These are phyloP conservation scores for Penicillium sp. DNA, from an alignment of 2,329 filamentous ascomycete genomes.

Conservation along the genomic window DNA sequence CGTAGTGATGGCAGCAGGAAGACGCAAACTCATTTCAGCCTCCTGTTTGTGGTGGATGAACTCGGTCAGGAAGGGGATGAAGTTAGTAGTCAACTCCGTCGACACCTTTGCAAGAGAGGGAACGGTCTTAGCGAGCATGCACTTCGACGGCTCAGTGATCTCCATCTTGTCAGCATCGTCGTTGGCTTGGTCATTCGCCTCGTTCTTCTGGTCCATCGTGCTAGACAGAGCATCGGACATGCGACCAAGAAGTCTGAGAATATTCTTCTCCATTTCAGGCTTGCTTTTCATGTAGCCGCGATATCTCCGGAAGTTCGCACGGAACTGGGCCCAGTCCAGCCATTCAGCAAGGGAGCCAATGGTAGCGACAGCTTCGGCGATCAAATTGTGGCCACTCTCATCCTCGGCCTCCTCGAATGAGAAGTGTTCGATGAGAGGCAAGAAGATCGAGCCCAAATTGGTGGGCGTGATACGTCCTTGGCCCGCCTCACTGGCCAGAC, in stretches of 20 bases:
- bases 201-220: slow-evolving; percentile 42
- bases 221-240: slow-evolving; percentile 69
- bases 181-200: slow-evolving; percentile 13
- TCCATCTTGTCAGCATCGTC: slow-evolving; percentile 29
- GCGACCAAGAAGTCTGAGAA: slow-evolving; percentile 74
- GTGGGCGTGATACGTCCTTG: slow-evolving; percentile 63
- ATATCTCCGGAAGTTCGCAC: slow-evolving; percentile 76
- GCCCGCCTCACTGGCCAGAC: slow-evolving; percentile 64
- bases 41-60: slow-evolving; percentile 95
- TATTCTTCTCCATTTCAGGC: slow-evolving; percentile 76
- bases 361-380: slow-evolving; percentile 77
- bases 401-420: slow-evolving; percentile 79
- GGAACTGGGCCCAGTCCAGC: slow-evolving; percentile 86
- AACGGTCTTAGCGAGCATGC: slow-evolving; percentile 57
- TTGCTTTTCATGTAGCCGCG: slow-evolving; percentile 75
- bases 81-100: slow-evolving; percentile 65
- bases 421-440: slow-evolving; percentile 90
- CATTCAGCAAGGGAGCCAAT: slow-evolving; percentile 69
- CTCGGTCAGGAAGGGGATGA: slow-evolving; percentile 71
- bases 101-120: slow-evolving; percentile 63
- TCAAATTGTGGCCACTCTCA: slow-evolving; percentile 70
- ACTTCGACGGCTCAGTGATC: slow-evolving; percentile 29
- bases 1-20: slow-evolving; percentile 81
- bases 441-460: slow-evolving; percentile 79
- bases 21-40: slow-evolving; percentile 83